Base-by-base conservation (phyloP, 177 flowering plant species). In the Vitis hybrid region DNA sequence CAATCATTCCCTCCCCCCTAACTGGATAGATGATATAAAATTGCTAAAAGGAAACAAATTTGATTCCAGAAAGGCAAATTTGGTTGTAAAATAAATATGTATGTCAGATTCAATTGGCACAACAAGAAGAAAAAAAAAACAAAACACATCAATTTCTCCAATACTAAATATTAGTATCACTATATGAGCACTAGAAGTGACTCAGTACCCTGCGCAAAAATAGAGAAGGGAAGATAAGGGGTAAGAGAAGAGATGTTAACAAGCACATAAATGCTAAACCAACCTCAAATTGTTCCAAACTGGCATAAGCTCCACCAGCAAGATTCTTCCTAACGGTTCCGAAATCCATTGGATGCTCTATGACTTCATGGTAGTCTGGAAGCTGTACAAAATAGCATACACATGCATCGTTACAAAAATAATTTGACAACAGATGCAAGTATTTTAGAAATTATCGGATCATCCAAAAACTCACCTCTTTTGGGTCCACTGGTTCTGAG, bases 281-380 rank as follows among this genome's bases (percentile, higher is more conserved):
- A 71, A 89, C 97, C 93, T 91, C 97, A 75, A 90, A 90, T 64
- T 85, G 82, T 71, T 91, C 97, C 81, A 90, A 77, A 64, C 13
- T 72, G 51, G 83, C 67, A 82, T 91, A 91, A 65, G 78, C 79
- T 63, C 89, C 89, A 29, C 60, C 62, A 50, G 73, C 66, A 48
- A 91, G 75, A 76, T 90, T 91, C 79, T 83, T 84, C 81, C 89
- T 86, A 55, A 90, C 80, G 2, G 97, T 91, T 31, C 83, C 79
- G 63, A 91, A 91, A 78, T 91, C 94, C 94, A 91, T 91, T 0
- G 97, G 94, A 67, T 86, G 76, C 60, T 84, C 79, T 55, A 91
- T 84, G 51, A 91, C 68, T 45, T 90, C 94, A 78, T 78, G 88
- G 79, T 91, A 91, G 70, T 91, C 97, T 1, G 97, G 94, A 64